phyloP scores from a whole-genome alignment of 2,329 filamentous ascomycete genomes.

The Paracoccidioides brasiliensis region DNA sequence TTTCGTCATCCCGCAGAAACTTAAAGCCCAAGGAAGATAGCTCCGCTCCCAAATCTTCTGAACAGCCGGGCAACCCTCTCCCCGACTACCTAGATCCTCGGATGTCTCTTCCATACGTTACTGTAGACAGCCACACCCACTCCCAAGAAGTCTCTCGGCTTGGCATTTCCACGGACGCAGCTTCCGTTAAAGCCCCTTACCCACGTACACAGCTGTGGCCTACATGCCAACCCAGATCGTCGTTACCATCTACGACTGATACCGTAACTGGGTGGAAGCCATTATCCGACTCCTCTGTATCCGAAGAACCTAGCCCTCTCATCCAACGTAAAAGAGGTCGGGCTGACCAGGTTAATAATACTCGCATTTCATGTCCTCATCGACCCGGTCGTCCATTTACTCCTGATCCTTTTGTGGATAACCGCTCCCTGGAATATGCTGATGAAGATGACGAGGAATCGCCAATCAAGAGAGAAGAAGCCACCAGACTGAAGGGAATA shows the following conservation, averaged over 20 bases:
- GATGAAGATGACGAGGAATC: slow-evolving; percentile 14
- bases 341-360: slow-evolving; percentile 1
- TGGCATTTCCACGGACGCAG: neutral
- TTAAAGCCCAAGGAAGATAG: neutral
- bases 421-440: slow-evolving; percentile 13
- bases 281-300: slow-evolving; percentile 4
- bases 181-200: neutral
- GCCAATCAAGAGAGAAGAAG: slow-evolving; percentile 19
- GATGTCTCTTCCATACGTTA: slow-evolving; percentile 9
- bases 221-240: neutral
- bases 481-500: slow-evolving; percentile 34
- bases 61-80: neutral
- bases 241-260: neutral
- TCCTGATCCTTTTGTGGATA: slow-evolving; percentile 13
- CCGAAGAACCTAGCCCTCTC: slow-evolving; percentile 10
- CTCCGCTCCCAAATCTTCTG: neutral
- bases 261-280: slow-evolving; percentile 7
- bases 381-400: slow-evolving; percentile 2
- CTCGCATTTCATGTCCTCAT: neutral
- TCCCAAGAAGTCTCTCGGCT: neutral
- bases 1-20: neutral
- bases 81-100: slow-evolving; percentile 11
- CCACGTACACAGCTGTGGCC: slow-evolving; percentile 8
- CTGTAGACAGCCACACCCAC: neutral
- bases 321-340: slow-evolving; percentile 3